Evolutionary conservation across 192 early-diverging fungal species (phyloP).

Genomic region (Entomortierella beljakovae): DNA sequence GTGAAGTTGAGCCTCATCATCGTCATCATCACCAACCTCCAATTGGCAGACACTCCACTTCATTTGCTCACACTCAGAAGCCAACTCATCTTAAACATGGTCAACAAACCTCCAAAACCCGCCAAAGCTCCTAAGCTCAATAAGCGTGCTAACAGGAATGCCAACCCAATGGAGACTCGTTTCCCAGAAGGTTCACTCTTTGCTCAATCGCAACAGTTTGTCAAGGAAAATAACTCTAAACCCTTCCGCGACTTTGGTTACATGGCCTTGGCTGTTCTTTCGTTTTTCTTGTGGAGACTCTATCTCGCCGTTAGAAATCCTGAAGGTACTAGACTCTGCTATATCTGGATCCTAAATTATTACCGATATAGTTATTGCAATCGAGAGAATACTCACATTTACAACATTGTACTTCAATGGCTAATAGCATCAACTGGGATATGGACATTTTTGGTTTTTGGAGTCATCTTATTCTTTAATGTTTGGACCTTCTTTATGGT

Average conservation of each 20-base stretch:
- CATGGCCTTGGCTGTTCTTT: conserved; percentile 15
- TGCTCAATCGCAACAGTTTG: conserved; percentile 33
- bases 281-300: conserved; percentile 39
- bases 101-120: conserved; percentile 51
- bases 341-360: background rate
- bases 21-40: too few relatives aligned
- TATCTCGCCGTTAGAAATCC: conserved; percentile 6
- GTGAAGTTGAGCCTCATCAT: too few relatives aligned
- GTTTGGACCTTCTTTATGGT: conserved; percentile 48
- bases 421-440: background rate
- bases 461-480: conserved; percentile 22
- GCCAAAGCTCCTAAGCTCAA: conserved; percentile 38
- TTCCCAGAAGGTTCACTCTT: conserved; percentile 30
- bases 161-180: conserved; percentile 7
- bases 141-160: conserved; percentile 14
- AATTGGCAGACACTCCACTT: background rate
- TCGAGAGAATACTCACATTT: background rate
- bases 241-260: conserved; percentile 46
- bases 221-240: conserved; percentile 35
- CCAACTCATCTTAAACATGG: conserved; percentile 25
- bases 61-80: background rate
- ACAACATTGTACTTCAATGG: background rate
- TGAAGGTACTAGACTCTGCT: background rate
- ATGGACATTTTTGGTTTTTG: conserved; percentile 35
- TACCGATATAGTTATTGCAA: too few relatives aligned